Conservation (phyloP, 352 stramenopile genomes). For the Phytophthora agathidicida region DNA sequence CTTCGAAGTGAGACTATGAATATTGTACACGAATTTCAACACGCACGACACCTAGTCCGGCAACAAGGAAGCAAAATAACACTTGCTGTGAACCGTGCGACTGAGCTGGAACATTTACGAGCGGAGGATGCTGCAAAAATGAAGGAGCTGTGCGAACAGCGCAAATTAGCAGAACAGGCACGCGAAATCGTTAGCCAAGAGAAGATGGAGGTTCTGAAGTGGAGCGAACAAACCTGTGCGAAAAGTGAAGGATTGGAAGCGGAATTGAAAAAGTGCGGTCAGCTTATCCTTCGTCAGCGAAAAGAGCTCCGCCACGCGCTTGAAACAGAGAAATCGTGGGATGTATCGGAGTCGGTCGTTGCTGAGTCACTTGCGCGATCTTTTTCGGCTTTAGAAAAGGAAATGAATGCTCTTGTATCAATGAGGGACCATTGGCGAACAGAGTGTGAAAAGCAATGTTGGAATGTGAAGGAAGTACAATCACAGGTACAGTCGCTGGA, state of each 20-base stretch:
- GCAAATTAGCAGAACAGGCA: slow-evolving; percentile 54
- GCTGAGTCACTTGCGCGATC: slow-evolving; percentile 8
- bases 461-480: slow-evolving; percentile 30
- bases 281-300: slow-evolving; percentile 22
- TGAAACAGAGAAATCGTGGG: slow-evolving; percentile 3
- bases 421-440: slow-evolving; percentile 27
- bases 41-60: slow-evolving; percentile 32
- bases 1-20: slow-evolving; percentile 58
- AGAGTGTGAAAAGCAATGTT: slow-evolving; percentile 21
- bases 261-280: slow-evolving; percentile 40
- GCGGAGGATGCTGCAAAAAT: slow-evolving; percentile 41
- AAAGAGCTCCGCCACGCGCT: slow-evolving; percentile 34
- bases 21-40: slow-evolving; percentile 59
- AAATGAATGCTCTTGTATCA: slow-evolving; percentile 26
- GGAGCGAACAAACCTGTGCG: slow-evolving; percentile 63
- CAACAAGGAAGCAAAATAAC: slow-evolving; percentile 48
- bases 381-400: slow-evolving; percentile 25
- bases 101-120: slow-evolving; percentile 51
- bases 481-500: slow-evolving; percentile 26
- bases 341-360: not conserved
- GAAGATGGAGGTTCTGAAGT: slow-evolving; percentile 66
- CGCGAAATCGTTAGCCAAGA: slow-evolving; percentile 68
- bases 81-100: slow-evolving; percentile 23
- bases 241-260: slow-evolving; percentile 51
- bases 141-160: slow-evolving; percentile 50